Evolutionary conservation across 163 green algal species (phyloP), one percentile per base, ranked within the genome.

Genomic region (Prototheca cutis): DNA sequence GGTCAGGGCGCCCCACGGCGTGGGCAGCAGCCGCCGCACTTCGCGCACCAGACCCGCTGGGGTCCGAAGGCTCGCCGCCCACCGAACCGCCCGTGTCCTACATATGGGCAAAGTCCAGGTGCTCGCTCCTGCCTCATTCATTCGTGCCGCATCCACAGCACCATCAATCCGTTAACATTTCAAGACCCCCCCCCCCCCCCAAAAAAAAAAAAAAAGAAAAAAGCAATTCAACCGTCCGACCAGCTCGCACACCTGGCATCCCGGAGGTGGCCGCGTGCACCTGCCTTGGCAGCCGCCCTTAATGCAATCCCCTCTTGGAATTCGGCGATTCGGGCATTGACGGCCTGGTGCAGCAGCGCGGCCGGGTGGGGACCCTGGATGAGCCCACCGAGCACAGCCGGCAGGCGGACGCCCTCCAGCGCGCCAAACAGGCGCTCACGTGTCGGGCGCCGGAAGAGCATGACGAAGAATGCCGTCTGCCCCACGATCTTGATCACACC

Each of bases 401-500:
- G 23, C 39, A 32, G 81, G 51, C 88, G 61, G 10, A 59, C 31
- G n/a, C 47, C 57, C 58, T 81, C 71, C 18, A 92, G 15, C 31
- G 62, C 60, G 0, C 33, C 63, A 53, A 94, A 73, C 29, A 90
- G 61, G 2, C 55, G 45, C 30, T 85, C 76, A 8, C 86, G 68
- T 8, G 67, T 79, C 30, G 67, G 53, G 32, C 73, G 56, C 30
- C 73, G 64, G 66, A 94, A 94, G 33, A 94, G 59, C 0, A 72
- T 63, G 40, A 94, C 70, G 53, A 94, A 82, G 48, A 92, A 83
- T 19, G 70, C 63, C 21, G 68, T 66, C 71, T 87, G 79, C 30
- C 66, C 55, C 19, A 67, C 65, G 34, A 87, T 81, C 75, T 96
- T 96, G 67, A 96, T 67, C 8, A 90, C 25, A 4, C 75, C 89